These are phyloP conservation scores for Raphanus hybrid DNA, from an alignment of 441 rosid genomes.

Conservation along the genomic window DNA sequence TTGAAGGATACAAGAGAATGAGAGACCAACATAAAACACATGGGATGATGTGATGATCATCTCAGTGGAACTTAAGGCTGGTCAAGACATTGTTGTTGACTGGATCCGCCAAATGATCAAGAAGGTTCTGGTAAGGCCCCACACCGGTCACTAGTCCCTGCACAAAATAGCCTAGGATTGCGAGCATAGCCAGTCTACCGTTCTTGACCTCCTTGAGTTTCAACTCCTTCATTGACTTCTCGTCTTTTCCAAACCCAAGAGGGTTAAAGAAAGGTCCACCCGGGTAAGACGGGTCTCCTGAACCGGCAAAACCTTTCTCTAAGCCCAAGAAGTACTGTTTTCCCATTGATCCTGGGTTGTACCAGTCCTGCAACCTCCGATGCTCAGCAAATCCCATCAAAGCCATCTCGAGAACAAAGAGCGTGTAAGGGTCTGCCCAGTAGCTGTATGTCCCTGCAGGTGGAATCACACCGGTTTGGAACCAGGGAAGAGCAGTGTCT, in stretches of 20 bases:
- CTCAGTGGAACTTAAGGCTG: slow-evolving; percentile 90
- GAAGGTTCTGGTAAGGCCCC: slow-evolving; percentile 94
- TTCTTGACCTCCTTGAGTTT: slow-evolving; percentile 97
- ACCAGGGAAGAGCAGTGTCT: slow-evolving; percentile 96
- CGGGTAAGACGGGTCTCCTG: slow-evolving; percentile 86
- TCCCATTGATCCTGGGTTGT: slow-evolving; percentile 87
- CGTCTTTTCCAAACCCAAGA: slow-evolving; percentile 87
- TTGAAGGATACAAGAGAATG: slow-evolving; percentile 23
- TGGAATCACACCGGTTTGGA: slow-evolving; percentile 92
- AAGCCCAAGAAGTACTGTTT: slow-evolving; percentile 92
- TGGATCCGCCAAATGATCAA: slow-evolving; percentile 95
- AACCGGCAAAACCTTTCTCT: slow-evolving; percentile 81
- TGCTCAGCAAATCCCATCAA: slow-evolving; percentile 98
- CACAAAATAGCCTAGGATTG: slow-evolving; percentile 74
- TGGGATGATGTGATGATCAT: slow-evolving; percentile 5
- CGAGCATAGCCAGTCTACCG: slow-evolving; percentile 92
- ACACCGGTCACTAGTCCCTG: slow-evolving; percentile 89
- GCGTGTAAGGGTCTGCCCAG: slow-evolving; percentile 92
- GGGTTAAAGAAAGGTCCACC: slow-evolving; percentile 98
- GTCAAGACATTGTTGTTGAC: slow-evolving; percentile 92
- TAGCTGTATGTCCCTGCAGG: slow-evolving; percentile 93
- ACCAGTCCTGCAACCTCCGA: slow-evolving; percentile 92
- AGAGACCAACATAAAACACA: slow-evolving; percentile 14
- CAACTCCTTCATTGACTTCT: slow-evolving; percentile 84
- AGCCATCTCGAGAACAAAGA: slow-evolving; percentile 88